phyloP scores from a whole-genome alignment of 768 basidiomycete species.

The Ramaria sp. region DNA sequence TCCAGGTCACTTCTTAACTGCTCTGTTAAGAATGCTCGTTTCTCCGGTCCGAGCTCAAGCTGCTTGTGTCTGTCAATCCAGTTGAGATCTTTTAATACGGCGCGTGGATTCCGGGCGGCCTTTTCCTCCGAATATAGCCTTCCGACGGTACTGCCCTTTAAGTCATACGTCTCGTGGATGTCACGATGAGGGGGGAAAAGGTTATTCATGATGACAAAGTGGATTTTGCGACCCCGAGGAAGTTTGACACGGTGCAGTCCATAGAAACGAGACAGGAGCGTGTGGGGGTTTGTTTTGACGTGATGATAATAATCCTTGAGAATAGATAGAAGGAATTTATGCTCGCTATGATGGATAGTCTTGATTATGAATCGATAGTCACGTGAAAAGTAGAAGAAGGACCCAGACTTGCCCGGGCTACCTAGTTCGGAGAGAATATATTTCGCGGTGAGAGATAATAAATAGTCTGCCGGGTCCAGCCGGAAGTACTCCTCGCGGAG shows the following conservation, averaged over 20 bases:
- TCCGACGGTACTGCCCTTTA: conserved; percentile 91
- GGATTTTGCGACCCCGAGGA: conserved; percentile 87
- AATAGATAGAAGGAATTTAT: conserved; percentile 83
- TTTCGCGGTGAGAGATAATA: conserved; percentile 90
- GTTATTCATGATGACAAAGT: conserved; percentile 99
- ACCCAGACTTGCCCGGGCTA: conserved; percentile 95
- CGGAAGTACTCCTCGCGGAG: conserved; percentile 91
- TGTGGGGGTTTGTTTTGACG: conserved; percentile 85
- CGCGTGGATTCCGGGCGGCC: conserved; percentile 64
- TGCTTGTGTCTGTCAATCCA: conserved; percentile 77
- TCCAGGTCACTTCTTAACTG: conserved; percentile 84
- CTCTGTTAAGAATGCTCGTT: conserved; percentile 80
- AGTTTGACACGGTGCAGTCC: conserved; percentile 97
- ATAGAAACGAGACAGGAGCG: conserved; percentile 88
- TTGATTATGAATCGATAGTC: conserved; percentile 99
- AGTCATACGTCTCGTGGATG: conserved; percentile 94
- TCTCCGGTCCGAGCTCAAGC: conserved; percentile 93
- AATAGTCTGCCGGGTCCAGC: conserved; percentile 94
- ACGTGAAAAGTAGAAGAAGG: conserved; percentile 97
- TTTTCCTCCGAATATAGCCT: conserved; percentile 81
- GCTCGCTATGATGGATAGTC: conserved; percentile 90
- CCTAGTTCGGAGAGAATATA: conserved; percentile 98
- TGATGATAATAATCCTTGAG: conserved; percentile 79
- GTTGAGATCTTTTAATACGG: conserved; percentile 92
- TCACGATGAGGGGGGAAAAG: conserved; percentile 96